These are phyloP conservation scores for Pseudocercospora fijiensis DNA, from an alignment of 2,329 filamentous ascomycete species.

Conservation along the genomic window DNA sequence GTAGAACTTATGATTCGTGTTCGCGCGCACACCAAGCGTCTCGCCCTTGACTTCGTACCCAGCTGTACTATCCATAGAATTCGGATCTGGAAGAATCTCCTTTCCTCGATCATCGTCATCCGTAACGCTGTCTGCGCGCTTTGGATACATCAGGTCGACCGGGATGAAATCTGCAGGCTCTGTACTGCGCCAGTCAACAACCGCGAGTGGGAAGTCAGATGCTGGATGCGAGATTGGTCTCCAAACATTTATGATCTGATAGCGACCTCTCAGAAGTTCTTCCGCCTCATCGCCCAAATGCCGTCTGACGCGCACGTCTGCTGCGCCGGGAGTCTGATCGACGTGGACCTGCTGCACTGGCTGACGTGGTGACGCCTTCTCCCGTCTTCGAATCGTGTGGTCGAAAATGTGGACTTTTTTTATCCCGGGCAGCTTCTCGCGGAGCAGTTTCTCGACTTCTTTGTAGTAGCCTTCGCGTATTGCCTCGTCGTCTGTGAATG, in stretches of 20 bases:
- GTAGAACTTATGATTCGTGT: slow-evolving; percentile 60
- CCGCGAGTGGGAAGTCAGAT: slow-evolving; percentile 66
- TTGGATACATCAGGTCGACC: slow-evolving; percentile 63
- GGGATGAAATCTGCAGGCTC: slow-evolving; percentile 58
- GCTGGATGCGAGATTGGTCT: slow-evolving; percentile 64
- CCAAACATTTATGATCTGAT: slow-evolving; percentile 71
- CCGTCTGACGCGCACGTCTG: slow-evolving; percentile 60
- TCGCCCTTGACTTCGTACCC: slow-evolving; percentile 65
- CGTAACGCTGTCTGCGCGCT: slow-evolving; percentile 40
- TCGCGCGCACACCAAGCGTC: slow-evolving; percentile 60
- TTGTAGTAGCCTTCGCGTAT: slow-evolving; percentile 60
- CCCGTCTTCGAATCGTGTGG: slow-evolving; percentile 64
- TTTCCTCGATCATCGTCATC: slow-evolving; percentile 57
- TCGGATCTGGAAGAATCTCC: slow-evolving; percentile 55
- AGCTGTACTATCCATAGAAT: slow-evolving; percentile 50
- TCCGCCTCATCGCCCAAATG: slow-evolving; percentile 61
- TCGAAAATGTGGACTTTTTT: slow-evolving; percentile 69
- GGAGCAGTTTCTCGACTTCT: slow-evolving; percentile 60
- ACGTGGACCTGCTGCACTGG: slow-evolving; percentile 71
- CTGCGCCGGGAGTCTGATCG: slow-evolving; percentile 66
- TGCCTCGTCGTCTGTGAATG: slow-evolving; percentile 56
- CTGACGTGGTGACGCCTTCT: slow-evolving; percentile 57
- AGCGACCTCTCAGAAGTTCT: slow-evolving; percentile 57
- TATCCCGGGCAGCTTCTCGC: slow-evolving; percentile 54
- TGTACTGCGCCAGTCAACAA: slow-evolving; percentile 65